Evolutionary conservation across 306 rosid species (phyloP), one percentile per base, ranked within the genome.

Genomic region (Argentina anserina): DNA sequence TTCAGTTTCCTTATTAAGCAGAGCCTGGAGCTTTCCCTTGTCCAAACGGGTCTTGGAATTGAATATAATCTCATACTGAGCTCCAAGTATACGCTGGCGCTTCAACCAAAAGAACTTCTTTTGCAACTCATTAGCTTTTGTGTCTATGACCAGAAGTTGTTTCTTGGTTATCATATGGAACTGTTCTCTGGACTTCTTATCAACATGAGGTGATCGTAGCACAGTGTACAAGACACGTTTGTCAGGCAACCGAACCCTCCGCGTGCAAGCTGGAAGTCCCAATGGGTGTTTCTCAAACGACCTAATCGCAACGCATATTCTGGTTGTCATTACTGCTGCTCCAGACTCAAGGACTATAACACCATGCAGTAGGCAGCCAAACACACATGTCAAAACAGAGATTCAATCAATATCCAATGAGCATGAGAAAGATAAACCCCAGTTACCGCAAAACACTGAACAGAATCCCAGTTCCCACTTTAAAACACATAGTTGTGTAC

Each of bases 61-160:
- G 20, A 68, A 68, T 45, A 68, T 15, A 31, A 46, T 28, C 46
- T 68, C 72, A 18, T 68, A 68, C 13, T 68, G 72, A 47, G 72
- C 59, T 43, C 72, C 72, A 68, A 46, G 33, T 45, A 68, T 68
- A 47, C 59, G 72, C 56, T 26, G 70, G 20, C 70, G 53, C 23
- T 66, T 66, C 13, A 66, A 66, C 70, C 36, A 66, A 41, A 66
- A 66, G 47, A 66, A 66, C 36, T 40, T 66, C 21, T 66, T 66
- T 6, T 39, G 70, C 70, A 66, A 66, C 7, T 66, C 52, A 40
- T 23, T 12, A 5, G 50, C 28, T 25, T 66, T 26, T 41, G 70
- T 41, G 26, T 66, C 45, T n/a, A 66, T 37, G 52, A 66, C 34
- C 12, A 66, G 31, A 66, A 66, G 52, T 66, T 66, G 34, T 39